These are phyloP conservation scores for Chrysoporthe puriensis DNA, from an alignment of 2,329 filamentous ascomycete genomes.

Conservation along the genomic window DNA sequence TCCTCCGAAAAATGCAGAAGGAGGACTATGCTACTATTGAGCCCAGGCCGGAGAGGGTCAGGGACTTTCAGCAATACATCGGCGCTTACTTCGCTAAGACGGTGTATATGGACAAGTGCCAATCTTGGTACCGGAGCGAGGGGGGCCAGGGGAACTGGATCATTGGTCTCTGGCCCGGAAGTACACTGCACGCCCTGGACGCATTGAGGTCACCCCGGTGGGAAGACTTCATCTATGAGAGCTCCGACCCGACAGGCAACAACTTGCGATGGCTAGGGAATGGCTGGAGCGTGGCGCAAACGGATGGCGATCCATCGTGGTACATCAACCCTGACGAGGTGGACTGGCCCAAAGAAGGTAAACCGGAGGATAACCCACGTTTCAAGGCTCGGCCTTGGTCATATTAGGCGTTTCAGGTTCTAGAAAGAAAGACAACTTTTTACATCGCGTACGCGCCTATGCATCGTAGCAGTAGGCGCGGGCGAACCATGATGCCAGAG, in stretches of 20 bases:
- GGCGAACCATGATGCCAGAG: no score
- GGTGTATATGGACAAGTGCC: conserved; percentile 53
- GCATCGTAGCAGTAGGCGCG: background rate
- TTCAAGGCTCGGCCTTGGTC: conserved; percentile 42
- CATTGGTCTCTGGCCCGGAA: conserved; percentile 50
- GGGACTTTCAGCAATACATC: conserved; percentile 52
- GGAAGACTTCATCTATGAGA: conserved; percentile 51
- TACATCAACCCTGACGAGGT: conserved; percentile 45
- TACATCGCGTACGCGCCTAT: background rate
- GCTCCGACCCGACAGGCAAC: conserved; percentile 38
- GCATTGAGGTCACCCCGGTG: conserved; percentile 46
- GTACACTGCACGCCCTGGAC: conserved; percentile 48
- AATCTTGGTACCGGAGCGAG: conserved; percentile 57
- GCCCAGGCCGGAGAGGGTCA: conserved; percentile 47
- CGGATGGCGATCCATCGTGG: conserved; percentile 42
- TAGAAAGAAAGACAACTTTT: background rate
- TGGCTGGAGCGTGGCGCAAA: conserved; percentile 46
- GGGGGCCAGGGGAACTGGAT: conserved; percentile 44
- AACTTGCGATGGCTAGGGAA: conserved; percentile 46
- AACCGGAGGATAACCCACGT: conserved; percentile 42
- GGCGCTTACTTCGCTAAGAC: conserved; percentile 52
- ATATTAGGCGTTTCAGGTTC: conserved; percentile 32
- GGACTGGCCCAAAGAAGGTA: conserved; percentile 40
- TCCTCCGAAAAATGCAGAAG: conserved; percentile 51
- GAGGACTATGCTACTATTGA: conserved; percentile 50